These are phyloP conservation scores for Phytophthora palmivora DNA, from an alignment of 352 stramenopile species.

Conservation along the genomic window DNA sequence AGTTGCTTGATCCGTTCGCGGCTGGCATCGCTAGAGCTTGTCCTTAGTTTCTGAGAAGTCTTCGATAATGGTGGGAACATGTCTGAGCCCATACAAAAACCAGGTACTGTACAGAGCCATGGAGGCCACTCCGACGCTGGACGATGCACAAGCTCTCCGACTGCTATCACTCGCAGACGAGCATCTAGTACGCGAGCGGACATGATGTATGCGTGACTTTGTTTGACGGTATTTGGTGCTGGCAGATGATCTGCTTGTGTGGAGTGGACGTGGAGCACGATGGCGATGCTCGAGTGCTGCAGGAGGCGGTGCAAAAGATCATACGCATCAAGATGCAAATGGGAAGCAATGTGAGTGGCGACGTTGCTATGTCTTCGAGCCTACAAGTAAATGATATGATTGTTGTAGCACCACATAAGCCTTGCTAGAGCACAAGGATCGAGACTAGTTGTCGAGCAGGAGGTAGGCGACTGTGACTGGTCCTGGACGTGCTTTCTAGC, in stretches of 20 bases:
- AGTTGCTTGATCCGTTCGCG: slow-evolving; percentile 15
- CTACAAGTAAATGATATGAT: not conserved
- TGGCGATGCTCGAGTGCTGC: slow-evolving; percentile 25
- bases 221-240: not conserved
- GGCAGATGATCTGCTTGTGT: slow-evolving; percentile 59
- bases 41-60: not conserved
- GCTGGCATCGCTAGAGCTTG: slow-evolving; percentile 8
- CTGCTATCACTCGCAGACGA: slow-evolving; percentile 46
- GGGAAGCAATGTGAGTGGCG: slow-evolving; percentile 38
- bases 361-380: not conserved
- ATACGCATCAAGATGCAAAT: slow-evolving; percentile 63
- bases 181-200: slow-evolving; percentile 41
- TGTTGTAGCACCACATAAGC: slow-evolving; percentile 51
- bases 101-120: slow-evolving; percentile 23
- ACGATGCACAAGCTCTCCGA: slow-evolving; percentile 32
- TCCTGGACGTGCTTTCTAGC: not conserved
- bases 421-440: slow-evolving; percentile 35
- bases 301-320: slow-evolving; percentile 52
- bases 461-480: slow-evolving; percentile 27
- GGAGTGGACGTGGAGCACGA: slow-evolving; percentile 37
- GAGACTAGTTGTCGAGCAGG: slow-evolving; percentile 41
- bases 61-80: slow-evolving; percentile 2
- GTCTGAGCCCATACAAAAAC: slow-evolving; percentile 22
- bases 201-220: not conserved
- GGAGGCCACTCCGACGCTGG: slow-evolving; percentile 23